Evolutionary conservation across 2,329 filamentous ascomycete species (phyloP).

Genomic region (Tolypocladium tundrense): DNA sequence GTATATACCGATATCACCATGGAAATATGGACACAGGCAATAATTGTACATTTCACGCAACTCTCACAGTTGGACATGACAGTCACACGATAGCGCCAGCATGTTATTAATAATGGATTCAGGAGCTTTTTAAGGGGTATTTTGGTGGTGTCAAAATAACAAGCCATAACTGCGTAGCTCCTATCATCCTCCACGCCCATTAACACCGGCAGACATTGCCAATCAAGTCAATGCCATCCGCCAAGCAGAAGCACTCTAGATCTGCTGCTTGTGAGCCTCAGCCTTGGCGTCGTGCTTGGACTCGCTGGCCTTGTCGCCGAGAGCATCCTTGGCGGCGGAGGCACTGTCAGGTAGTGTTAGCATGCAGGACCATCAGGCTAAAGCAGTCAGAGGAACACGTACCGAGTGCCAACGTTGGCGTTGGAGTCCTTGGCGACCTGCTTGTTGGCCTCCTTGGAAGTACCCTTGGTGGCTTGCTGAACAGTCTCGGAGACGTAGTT

Average conservation of each 20-base stretch:
- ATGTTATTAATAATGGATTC: background rate
- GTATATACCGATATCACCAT: background rate
- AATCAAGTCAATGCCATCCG: background rate
- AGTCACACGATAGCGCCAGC: too few relatives aligned
- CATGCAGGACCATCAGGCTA: background rate
- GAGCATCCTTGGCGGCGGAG: slow-evolving; percentile 37
- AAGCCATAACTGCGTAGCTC: background rate
- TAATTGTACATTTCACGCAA: background rate
- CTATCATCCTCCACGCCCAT: background rate
- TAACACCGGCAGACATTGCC: background rate
- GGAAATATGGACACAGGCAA: background rate
- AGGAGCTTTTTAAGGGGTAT: slow-evolving; percentile 7
- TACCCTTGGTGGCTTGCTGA: slow-evolving; percentile 43
- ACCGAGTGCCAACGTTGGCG: slow-evolving; percentile 42
- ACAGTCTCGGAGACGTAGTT: slow-evolving; percentile 57
- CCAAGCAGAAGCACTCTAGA: slow-evolving; percentile 15
- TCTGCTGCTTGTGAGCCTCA: slow-evolving; percentile 30
- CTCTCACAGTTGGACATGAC: too few relatives aligned
- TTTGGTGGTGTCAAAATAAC: background rate
- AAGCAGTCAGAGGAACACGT: slow-evolving; percentile 8
- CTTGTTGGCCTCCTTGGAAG: slow-evolving; percentile 63
- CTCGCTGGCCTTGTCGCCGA: slow-evolving; percentile 36
- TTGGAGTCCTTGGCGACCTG: slow-evolving; percentile 53
- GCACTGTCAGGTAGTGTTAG: slow-evolving; percentile 20
- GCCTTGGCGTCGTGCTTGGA: slow-evolving; percentile 27